A percentile compares a stretch with the other conserved stretches of the same genome.
Evolutionary conservation across 345 rosid genomes (phyloP).

Genomic region (Populus tremula): DNA sequence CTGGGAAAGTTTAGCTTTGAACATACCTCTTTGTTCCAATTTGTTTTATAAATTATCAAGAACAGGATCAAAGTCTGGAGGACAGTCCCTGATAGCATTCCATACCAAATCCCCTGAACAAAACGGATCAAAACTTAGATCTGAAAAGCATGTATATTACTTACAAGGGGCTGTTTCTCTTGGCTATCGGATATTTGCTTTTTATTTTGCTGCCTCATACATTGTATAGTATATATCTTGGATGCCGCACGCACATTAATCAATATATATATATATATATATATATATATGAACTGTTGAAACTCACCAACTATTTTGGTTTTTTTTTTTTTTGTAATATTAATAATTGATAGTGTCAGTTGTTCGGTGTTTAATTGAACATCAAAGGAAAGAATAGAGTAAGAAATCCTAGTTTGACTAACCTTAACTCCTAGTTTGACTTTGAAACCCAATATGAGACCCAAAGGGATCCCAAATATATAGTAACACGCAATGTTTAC

Average conservation of each 20-base stretch:
- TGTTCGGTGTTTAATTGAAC: neutral
- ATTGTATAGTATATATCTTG: too few species aligned
- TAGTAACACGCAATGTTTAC: slow-evolving; percentile 69
- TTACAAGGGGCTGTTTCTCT: too few species aligned
- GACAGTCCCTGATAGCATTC: slow-evolving; percentile 25
- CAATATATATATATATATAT: too few species aligned
- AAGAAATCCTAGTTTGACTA: neutral
- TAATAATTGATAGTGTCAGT: neutral
- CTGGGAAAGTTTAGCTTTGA: neutral
- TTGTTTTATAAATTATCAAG: slow-evolving; percentile 22
- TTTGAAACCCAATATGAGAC: slow-evolving; percentile 56
- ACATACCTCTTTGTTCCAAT: slow-evolving; percentile 33
- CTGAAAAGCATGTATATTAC: too few species aligned
- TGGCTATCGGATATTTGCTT: neutral
- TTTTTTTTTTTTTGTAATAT: too few species aligned
- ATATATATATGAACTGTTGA: too few species aligned
- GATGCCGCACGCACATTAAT: too few species aligned
- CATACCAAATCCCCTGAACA: slow-evolving; percentile 24
- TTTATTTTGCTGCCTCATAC: neutral
- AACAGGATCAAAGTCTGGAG: slow-evolving; percentile 21
- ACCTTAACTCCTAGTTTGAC: slow-evolving; percentile 49
- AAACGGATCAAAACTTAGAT: neutral
- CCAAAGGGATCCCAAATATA: slow-evolving; percentile 53
- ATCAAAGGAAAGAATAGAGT: too few species aligned
- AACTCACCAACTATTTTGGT: too few species aligned